Base-by-base conservation (phyloP, 495 filamentous ascomycete species). In the Mytilinidion resinicola region DNA sequence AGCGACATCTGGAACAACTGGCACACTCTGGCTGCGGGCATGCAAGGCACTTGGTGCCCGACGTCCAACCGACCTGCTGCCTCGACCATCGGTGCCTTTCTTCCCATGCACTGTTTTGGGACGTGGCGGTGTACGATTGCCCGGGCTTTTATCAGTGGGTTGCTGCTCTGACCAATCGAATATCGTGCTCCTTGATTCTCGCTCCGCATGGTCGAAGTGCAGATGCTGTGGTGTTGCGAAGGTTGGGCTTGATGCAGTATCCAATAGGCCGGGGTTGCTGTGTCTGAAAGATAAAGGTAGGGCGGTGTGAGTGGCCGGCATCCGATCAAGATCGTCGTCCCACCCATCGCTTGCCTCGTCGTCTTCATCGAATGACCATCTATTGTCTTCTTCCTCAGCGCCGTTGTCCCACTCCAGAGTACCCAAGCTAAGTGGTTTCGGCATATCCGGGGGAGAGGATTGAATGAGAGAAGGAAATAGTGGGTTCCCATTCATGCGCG, bases 11-110 rank as follows among this genome's bases (percentile, higher is more conserved):
- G 83, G 82, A 3, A 88, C 84, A 14, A 93, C 81, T 0, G 93
- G 93, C n/a, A 98, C 91, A 70, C 93, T 98, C 67, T 96, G 91
- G 67, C 93, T 96, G 48, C 93, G 85, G 46, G 95, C 77, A 69
- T 97, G 93, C 20, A 89, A 74, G 1, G 85, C 82, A 60, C 78
- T 88, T 35, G 90, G 86, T 14, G 82, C 83, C 62, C 90, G 87
- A 44, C 92, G 87, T 61, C 81, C 88, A 30, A 82, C 74, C 25
- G 84, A 73, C 52, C 89, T 85, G 61, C 89, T 90, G 47, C 86
- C 89, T 69, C 89, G 79, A 50, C 77, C 68, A 60, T 89, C 82
- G 50, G 78, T 76, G 65, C 84, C 80, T 70, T 96, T 90, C 72
- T 95, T 96, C 2, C 88, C 90, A 74, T 96, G 91, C 41, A 95